A percentile compares a stretch with the other conserved stretches of the same genome.
phyloP scores from a whole-genome alignment of 306 rosid genomes.

The Hippophae rhamnoides region DNA sequence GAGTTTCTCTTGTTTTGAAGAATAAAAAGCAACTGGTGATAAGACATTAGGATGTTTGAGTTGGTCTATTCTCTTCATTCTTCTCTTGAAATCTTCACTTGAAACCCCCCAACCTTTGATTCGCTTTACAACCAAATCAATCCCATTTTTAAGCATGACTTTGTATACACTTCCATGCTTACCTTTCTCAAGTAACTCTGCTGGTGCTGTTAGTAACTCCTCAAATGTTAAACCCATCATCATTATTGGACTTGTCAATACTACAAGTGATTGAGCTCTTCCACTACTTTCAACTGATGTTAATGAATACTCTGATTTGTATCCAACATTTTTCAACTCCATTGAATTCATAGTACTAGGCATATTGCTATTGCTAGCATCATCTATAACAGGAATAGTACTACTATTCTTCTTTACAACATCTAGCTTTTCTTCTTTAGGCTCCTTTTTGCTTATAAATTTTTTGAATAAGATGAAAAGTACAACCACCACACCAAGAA shows the following conservation, averaged over 20 bases:
- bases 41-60: slow-evolving; percentile 41
- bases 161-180: slow-evolving; percentile 65
- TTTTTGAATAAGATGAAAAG: slow-evolving; percentile 21
- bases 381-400: background rate
- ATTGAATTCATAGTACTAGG: slow-evolving; percentile 20
- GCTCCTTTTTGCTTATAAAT: slow-evolving; percentile 3
- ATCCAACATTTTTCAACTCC: slow-evolving; percentile 23
- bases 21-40: slow-evolving; percentile 57
- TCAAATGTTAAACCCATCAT: slow-evolving; percentile 34
- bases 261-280: slow-evolving; percentile 27
- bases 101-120: slow-evolving; percentile 56
- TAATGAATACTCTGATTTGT: slow-evolving; percentile 39
- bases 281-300: slow-evolving; percentile 40
- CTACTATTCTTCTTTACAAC: slow-evolving; percentile 16
- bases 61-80: slow-evolving; percentile 38
- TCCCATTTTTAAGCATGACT: slow-evolving; percentile 45
- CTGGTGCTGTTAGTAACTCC: slow-evolving; percentile 64
- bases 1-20: slow-evolving; percentile 67
- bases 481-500: slow-evolving; percentile 29
- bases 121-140: slow-evolving; percentile 59
- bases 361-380: slow-evolving; percentile 20
- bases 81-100: slow-evolving; percentile 33
- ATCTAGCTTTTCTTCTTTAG: slow-evolving; percentile 7
- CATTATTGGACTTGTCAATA: slow-evolving; percentile 30
- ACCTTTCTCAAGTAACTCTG: slow-evolving; percentile 59